Evolutionary conservation across 2,329 filamentous ascomycete species (phyloP).

Genomic region (Botrytis sinoallii): DNA sequence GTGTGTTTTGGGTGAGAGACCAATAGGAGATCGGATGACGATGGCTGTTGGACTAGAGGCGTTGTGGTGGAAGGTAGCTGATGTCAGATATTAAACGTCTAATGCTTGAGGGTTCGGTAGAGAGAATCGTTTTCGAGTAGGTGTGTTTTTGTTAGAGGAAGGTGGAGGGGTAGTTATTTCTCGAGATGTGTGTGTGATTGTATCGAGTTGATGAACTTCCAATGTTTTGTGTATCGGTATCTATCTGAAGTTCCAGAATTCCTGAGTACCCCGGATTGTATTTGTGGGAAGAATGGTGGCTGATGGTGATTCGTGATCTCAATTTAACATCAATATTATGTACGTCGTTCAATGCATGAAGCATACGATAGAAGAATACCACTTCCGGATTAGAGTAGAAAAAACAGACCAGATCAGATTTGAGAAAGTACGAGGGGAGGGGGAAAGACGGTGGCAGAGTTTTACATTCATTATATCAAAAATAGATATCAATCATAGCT

Average conservation of each 20-base stretch:
- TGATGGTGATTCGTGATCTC: background rate
- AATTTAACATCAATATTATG: constrained; percentile 8
- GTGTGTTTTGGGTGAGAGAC: background rate
- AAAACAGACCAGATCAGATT: background rate
- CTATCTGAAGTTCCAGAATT: background rate
- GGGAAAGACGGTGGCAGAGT: background rate
- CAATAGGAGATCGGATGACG: background rate
- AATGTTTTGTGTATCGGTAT: background rate
- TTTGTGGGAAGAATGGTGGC: background rate
- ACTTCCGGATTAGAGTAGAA: background rate
- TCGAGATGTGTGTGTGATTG: background rate
- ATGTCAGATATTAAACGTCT: background rate
- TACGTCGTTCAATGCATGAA: background rate
- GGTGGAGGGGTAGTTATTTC: background rate
- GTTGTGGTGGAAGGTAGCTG: background rate
- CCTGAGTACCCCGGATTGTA: background rate
- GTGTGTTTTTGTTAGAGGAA: too few relatives aligned
- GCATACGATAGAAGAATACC: background rate
- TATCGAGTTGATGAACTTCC: background rate
- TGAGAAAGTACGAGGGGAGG: background rate
- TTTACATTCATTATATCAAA: background rate
- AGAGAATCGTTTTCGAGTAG: background rate
- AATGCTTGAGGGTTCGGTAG: background rate
- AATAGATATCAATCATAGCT: background rate
- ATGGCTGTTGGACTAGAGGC: background rate